These are phyloP conservation scores for Chaetomium fimeti DNA, from an alignment of 495 filamentous ascomycete genomes.

Conservation along the genomic window DNA sequence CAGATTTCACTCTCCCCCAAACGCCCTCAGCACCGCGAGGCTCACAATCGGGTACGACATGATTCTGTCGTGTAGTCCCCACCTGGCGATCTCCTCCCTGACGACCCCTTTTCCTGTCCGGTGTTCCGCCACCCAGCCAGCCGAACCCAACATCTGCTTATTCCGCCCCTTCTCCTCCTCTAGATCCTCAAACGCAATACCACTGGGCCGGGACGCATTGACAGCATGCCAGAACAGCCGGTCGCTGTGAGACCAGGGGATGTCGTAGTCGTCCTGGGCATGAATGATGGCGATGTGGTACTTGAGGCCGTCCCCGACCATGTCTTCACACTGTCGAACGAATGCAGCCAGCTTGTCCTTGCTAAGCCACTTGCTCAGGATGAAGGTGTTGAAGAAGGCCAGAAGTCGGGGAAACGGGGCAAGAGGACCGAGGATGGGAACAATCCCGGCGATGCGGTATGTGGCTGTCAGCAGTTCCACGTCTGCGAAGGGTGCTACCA, in stretches of 20 bases:
- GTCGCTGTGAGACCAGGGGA: slow-evolving; percentile 63
- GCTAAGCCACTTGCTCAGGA: slow-evolving; percentile 54
- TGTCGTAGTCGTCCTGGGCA: slow-evolving; percentile 69
- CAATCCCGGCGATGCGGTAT: slow-evolving; percentile 63
- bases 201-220: slow-evolving; percentile 45
- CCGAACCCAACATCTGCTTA: slow-evolving; percentile 4
- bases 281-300: slow-evolving; percentile 68
- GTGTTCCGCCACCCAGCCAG: slow-evolving; percentile 17
- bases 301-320: slow-evolving; percentile 21
- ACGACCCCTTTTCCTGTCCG: slow-evolving; percentile 10
- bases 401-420: slow-evolving; percentile 44
- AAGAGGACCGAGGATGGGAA: slow-evolving; percentile 77
- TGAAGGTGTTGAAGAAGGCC: slow-evolving; percentile 40
- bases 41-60: slow-evolving; percentile 56
- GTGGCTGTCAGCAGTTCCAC: slow-evolving; percentile 63
- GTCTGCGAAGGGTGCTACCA: slow-evolving; percentile 75
- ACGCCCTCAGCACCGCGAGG: slow-evolving; percentile 62
- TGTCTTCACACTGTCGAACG: slow-evolving; percentile 45
- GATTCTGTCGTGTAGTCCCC: slow-evolving; percentile 50
- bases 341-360: slow-evolving; percentile 44
- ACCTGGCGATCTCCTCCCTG: slow-evolving; percentile 39
- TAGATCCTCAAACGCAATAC: slow-evolving; percentile 19
- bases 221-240: slow-evolving; percentile 52
- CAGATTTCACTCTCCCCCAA: slow-evolving; percentile 28
- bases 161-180: slow-evolving; percentile 19